Conservation (phyloP, 176 grass and related monocot genomes). For the Carex cristatella region DNA sequence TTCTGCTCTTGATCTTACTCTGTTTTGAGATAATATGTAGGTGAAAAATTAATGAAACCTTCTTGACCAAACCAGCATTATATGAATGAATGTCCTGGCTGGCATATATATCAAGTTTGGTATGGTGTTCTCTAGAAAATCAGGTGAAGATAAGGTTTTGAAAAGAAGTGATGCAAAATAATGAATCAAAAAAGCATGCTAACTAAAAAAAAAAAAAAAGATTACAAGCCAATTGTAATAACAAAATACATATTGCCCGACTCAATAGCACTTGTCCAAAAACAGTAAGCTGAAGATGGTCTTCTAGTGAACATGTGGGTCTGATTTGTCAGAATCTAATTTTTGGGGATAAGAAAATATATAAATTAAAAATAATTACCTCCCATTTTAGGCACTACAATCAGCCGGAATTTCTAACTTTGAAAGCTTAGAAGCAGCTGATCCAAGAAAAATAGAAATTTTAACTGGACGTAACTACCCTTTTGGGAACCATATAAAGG, state of each 20-base stretch:
- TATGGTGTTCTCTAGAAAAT: background rate
- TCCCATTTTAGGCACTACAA: constrained; percentile 53
- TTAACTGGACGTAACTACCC: constrained; percentile 80
- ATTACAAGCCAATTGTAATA: background rate
- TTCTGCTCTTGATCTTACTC: constrained; percentile 12
- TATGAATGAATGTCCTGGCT: background rate
- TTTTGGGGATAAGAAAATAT: background rate
- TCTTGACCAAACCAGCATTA: background rate
- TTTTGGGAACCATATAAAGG: constrained; percentile 84
- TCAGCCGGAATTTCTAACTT: constrained; percentile 69
- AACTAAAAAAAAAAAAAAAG: background rate
- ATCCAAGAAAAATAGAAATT: constrained; percentile 90
- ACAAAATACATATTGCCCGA: background rate
- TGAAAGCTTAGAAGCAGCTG: constrained; percentile 55
- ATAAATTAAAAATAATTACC: constrained; percentile 29
- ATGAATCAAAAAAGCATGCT: background rate
- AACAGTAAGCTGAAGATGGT: background rate
- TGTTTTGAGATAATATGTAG: constrained; percentile 6
- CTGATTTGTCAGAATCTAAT: background rate
- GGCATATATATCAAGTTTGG: background rate
- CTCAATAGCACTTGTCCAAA: background rate
- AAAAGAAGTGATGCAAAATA: background rate
- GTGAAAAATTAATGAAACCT: background rate
- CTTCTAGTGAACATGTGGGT: background rate
- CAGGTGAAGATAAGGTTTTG: background rate